phyloP scores from a whole-genome alignment of 2,329 filamentous ascomycete genomes.

The Drechslerella stenobrocha region DNA sequence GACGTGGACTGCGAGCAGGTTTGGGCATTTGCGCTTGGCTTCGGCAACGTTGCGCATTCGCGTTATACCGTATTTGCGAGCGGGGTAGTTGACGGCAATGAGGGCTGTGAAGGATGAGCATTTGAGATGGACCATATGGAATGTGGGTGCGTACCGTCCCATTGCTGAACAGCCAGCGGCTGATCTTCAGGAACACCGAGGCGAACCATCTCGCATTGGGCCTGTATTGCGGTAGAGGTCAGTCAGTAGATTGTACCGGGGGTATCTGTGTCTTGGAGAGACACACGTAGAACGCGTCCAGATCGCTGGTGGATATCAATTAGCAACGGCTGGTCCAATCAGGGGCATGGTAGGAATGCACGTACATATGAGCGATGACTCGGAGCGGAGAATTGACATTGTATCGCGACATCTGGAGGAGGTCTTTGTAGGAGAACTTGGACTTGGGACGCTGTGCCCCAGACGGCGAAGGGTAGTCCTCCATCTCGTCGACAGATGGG shows the following conservation, averaged over 20 bases:
- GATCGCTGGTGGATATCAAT: conserved; percentile 61
- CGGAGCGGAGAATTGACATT: conserved; percentile 75
- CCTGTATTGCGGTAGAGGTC: conserved; percentile 54
- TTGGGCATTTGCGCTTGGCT: conserved; percentile 82
- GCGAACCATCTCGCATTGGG: conserved; percentile 91
- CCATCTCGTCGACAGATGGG: conserved; percentile 8
- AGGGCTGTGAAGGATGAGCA: conserved; percentile 57
- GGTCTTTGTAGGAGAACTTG: conserved; percentile 80
- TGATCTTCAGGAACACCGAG: conserved; percentile 72
- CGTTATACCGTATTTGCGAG: conserved; percentile 75
- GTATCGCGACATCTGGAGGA: conserved; percentile 73
- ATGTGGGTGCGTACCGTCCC: conserved; percentile 59
- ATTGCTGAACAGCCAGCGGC: conserved; percentile 92
- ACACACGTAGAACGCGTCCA: conserved; percentile 84
- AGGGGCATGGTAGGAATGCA: background rate
- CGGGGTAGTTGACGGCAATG: conserved; percentile 95
- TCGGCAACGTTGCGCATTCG: conserved; percentile 78
- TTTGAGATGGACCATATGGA: background rate
- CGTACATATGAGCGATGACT: conserved; percentile 76
- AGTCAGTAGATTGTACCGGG: background rate
- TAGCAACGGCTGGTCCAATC: conserved; percentile 5
- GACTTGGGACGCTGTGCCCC: conserved; percentile 58
- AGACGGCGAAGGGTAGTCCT: conserved; percentile 38
- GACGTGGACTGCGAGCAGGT: conserved; percentile 76
- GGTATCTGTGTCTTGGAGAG: background rate